Base-by-base conservation (phyloP, 164 flowering plant genomes). In the Umbellularia californica region DNA sequence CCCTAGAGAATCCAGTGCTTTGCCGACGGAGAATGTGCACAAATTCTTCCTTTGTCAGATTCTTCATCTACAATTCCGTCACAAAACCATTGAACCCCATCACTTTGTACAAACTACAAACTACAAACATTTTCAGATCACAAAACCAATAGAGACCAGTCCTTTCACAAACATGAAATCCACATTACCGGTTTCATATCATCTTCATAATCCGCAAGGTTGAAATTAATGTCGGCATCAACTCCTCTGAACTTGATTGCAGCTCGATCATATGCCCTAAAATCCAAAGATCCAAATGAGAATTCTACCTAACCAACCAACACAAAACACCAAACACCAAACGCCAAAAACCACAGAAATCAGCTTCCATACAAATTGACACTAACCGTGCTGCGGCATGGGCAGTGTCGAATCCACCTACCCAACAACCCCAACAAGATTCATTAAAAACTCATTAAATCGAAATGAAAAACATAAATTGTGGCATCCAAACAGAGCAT, bases 241-340 rank as follows among this genome's bases (percentile, higher is more conserved):
- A 87, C 88, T 41, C 98, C 98, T 17, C 97, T 79, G 75, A 94
- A 94, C 80, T 92, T 92, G 35, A 94, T 88, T 3, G 98, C 97
- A 58, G 97, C 97, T 41, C 96, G 89, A 87, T 94, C 98, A 78
- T 94, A 94, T 1, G 96, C 98, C 77, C 98, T 94, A 82, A 55
- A 14, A 55, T 41, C 47, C 47, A 41, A 41, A 41, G 47, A 55
- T 2, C 17, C 20, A 55, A 55, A 0, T 20, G n/a, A 55, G n/a
- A 55, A 55, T 55, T 55, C 17, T 55, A 15, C n/a, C n/a, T 68
- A 20, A 70, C 69, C 67, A 58, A n/a, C 70, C 47, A 79, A 47
- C 13, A 35, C 60, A 35, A 27, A 30, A 55, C 66, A 7, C 51
- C 28, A 73, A 2, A 27, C 58, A 25, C 67, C 11, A 47, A 17